These are phyloP conservation scores for Tylopilus sp. DNA, from an alignment of 768 basidiomycete species.

Conservation along the genomic window DNA sequence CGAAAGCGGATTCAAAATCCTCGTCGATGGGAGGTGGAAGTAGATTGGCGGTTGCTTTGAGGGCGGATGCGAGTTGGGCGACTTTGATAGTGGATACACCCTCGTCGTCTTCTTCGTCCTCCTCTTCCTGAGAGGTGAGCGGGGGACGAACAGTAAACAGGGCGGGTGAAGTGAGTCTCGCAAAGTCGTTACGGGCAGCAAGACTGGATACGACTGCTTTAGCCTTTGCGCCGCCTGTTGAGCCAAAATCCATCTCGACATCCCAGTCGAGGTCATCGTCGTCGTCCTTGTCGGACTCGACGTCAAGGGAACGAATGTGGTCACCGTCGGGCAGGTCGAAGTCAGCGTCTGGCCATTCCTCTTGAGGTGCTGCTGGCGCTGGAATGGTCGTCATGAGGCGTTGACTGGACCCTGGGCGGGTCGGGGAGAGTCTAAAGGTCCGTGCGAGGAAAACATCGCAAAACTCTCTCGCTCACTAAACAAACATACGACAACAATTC, in stretches of 20 bases:
- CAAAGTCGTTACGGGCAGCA: slow-evolving; percentile 41
- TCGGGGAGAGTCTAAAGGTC: neutral
- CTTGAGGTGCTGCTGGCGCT: slow-evolving; percentile 55
- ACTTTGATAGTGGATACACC: slow-evolving; percentile 84
- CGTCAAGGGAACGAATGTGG: slow-evolving; percentile 55
- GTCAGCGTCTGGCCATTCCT: slow-evolving; percentile 87
- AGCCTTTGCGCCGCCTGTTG: slow-evolving; percentile 50
- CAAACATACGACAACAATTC: slow-evolving; percentile 20
- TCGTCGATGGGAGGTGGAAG: slow-evolving; percentile 46
- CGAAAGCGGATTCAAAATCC: slow-evolving; percentile 82
- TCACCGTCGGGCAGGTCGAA: slow-evolving; percentile 81
- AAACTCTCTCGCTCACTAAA: neutral
- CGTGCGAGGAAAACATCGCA: no score
- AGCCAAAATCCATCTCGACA: slow-evolving; percentile 64
- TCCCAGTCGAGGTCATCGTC: slow-evolving; percentile 71
- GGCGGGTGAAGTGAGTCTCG: slow-evolving; percentile 20
- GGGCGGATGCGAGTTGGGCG: slow-evolving; percentile 41
- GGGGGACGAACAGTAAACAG: slow-evolving; percentile 64
- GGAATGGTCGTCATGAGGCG: slow-evolving; percentile 49
- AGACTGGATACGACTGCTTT: slow-evolving; percentile 37
- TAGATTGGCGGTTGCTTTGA: slow-evolving; percentile 32
- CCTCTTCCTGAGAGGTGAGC: slow-evolving; percentile 42
- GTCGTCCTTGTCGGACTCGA: slow-evolving; percentile 61
- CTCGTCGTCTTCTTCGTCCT: slow-evolving; percentile 72
- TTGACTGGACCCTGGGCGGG: neutral